Base-by-base conservation (phyloP, 2,329 filamentous ascomycete species). In the Pseudovirgaria hyperparasitica region DNA sequence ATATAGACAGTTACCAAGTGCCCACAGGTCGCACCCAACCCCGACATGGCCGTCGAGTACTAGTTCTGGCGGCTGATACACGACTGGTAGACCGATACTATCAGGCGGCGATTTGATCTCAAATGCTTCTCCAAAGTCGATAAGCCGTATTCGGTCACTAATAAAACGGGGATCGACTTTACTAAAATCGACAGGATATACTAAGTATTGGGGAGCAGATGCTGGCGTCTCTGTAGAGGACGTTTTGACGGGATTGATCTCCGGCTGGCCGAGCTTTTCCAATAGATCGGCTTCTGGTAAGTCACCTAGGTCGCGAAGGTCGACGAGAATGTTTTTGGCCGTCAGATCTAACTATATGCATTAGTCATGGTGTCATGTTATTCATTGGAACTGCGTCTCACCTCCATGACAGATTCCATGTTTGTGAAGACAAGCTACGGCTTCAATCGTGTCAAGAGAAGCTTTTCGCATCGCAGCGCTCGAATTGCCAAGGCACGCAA, bases 91-190 rank as follows among this genome's bases (percentile, higher is more conserved):
- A 22, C 53, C 37, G 8, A 58, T 39, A 4, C 32, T 40, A 21
- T 37, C 10, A 28, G 52, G 48, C 11, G 15, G 5, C 2, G 41
- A 28, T 9, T 36, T 11, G 8, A 4, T 22, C 8, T 32, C 31
- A 29, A 58, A 58, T 21, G 53, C 53, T 37, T 56, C 39, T 1
- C 54, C 52, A 29, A 57, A 57, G 30, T 59, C 52, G 8, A 57
- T 12, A 18, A 45, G 39, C 21, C 40, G 41, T 22, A 41, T 35
- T 21, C 6, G 12, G 1, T 13, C 5, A 2, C 11, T 17, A 10
- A 29, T 20, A 6, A 24, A 33, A 0, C 16, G 12, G 1, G 25
- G 2, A 10, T 36, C 26, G 19, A 14, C 9, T 0, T 31, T 25
- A 14, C 33, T 37, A 5, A 33, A 35, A 9, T 27, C 29, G 1